phyloP scores from a whole-genome alignment of 257 asterid species.

The Asclepias syriaca region DNA sequence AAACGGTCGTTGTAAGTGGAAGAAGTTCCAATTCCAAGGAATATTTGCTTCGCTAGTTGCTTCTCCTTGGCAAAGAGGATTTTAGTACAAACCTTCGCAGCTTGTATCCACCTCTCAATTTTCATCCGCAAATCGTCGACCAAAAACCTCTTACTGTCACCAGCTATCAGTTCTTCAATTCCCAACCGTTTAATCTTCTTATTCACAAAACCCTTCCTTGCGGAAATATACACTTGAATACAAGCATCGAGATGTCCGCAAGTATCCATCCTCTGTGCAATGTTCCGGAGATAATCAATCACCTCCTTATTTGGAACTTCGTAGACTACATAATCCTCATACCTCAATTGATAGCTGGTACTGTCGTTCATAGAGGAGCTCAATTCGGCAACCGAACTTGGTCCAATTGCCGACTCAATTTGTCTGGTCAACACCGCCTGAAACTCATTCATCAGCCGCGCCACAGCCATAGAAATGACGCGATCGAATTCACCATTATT shows the following conservation, averaged over 20 bases:
- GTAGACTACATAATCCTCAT: constrained; percentile 13
- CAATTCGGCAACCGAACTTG: constrained; percentile 15
- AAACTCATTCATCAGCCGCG: constrained; percentile 20
- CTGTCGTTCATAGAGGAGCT: constrained; percentile 17
- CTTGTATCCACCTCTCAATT: constrained; percentile 75
- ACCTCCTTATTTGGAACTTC: constrained; percentile 15
- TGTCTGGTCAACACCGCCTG: constrained; percentile 11
- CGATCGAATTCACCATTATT: constrained; percentile 5
- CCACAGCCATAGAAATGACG: constrained; percentile 11
- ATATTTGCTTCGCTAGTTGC: constrained; percentile 61
- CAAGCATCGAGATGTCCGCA: constrained; percentile 61
- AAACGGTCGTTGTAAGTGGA: constrained; percentile 36
- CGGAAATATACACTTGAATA: constrained; percentile 63
- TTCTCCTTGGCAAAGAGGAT: constrained; percentile 67
- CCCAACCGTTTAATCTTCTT: constrained; percentile 25
- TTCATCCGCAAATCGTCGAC: constrained; percentile 62
- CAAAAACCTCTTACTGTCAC: constrained; percentile 44
- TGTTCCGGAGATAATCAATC: constrained; percentile 40
- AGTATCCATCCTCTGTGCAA: constrained; percentile 62
- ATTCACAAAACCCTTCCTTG: constrained; percentile 12
- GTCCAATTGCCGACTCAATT: constrained; percentile 3
- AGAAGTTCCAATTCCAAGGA: constrained; percentile 42
- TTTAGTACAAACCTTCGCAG: constrained; percentile 58
- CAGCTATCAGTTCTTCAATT: constrained; percentile 47
- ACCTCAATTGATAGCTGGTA: constrained; percentile 19